Evolutionary conservation across 2,329 filamentous ascomycete genomes (phyloP), one percentile per base, ranked within the genome.

Genomic region (Didymella glomerata): DNA sequence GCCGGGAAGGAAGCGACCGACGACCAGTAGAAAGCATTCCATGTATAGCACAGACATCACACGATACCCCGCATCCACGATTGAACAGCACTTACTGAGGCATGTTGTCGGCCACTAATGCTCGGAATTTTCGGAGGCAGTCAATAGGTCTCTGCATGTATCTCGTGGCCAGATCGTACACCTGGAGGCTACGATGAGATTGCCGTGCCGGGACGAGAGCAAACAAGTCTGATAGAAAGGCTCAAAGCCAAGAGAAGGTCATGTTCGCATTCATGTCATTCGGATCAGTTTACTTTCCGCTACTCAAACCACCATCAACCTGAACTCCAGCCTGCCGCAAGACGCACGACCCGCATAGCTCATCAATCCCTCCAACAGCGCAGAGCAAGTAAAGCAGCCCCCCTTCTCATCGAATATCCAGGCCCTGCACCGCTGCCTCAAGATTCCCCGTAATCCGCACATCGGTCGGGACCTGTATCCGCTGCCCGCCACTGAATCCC

Each of bases 401-500:
- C 1, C 13, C 1, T 18, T 7, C 18, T 45, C 54, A 54, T 6
- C n/a, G 8, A 4, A 49, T 28, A 36, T 46, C 48, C n/a, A 64
- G 47, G 0, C 30, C 28, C 9, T 54, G 10, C 8, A 61, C 38
- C 0, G n/a, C 60, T 16, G 42, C 24, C 20, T 63, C 55, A 0
- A 65, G n/a, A 20, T 50, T 50, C 5, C 56, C 51, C 1, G 27
- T 16, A 6, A 66, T 51, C 1, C 42, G 32, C 22, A 68, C 54
- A 32, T 64, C 28, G 9, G 50, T 55, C 28, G 54, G 47, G 3
- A 49, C 16, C 14, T 18, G 34, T 34, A 61, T 32, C 24, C 27
- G 45, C 13, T 59, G 56, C 10, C 67, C 68, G 13, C 47, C 48
- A 18, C 64, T 62, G 36, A 69, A 71, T 2, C 30, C 34, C 48